phyloP scores from a whole-genome alignment of 768 basidiomycete species.

The Boletus speciosus region DNA sequence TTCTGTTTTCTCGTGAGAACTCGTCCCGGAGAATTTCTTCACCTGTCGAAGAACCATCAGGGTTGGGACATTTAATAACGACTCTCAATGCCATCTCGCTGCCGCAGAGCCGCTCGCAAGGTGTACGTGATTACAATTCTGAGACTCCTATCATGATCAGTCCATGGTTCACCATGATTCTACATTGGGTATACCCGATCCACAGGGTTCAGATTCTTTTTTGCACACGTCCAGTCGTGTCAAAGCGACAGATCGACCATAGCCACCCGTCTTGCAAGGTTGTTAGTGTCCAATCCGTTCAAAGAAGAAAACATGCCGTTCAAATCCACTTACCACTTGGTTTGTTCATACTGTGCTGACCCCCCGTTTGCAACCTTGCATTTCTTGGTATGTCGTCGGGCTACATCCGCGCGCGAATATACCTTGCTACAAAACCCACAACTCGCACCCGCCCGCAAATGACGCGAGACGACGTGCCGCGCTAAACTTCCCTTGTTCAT shows the following conservation, averaged over 20 bases:
- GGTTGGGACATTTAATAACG: neutral
- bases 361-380: conserved; percentile 24
- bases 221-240: neutral
- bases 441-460: conserved; percentile 17
- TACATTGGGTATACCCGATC: neutral
- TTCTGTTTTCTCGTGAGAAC: neutral
- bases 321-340: neutral
- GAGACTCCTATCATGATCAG: neutral
- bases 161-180: neutral
- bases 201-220: neutral
- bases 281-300: neutral
- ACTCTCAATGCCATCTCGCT: neutral
- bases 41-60: neutral
- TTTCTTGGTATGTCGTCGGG: conserved; percentile 24
- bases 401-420: conserved; percentile 26
- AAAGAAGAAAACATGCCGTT: neutral
- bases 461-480: conserved; percentile 24
- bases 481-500: conserved; percentile 28
- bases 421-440: conserved; percentile 24
- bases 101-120: neutral
- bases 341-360: neutral
- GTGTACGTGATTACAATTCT: neutral
- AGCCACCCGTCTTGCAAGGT: neutral
- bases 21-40: neutral
- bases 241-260: neutral